Conservation (phyloP, 2,329 filamentous ascomycete genomes). For the Exophiala viscosa region DNA sequence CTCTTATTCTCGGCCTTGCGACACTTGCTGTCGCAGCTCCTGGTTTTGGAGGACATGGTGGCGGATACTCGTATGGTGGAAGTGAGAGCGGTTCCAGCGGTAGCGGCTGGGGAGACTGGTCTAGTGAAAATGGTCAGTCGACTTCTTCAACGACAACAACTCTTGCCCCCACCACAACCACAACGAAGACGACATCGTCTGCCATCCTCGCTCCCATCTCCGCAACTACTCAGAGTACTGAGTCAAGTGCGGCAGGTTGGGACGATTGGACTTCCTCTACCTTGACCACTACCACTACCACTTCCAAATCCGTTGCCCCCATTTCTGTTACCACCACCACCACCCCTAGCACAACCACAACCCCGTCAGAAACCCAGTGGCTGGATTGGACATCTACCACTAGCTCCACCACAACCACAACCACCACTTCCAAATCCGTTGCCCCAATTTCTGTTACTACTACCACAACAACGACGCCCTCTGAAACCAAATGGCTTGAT, state of each 20-base stretch:
- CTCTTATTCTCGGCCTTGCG: slow-evolving; percentile 23
- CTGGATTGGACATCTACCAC: background rate
- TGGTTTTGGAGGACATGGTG: slow-evolving; percentile 11
- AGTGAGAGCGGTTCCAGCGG: slow-evolving; percentile 6
- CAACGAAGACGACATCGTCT: slow-evolving; percentile 8
- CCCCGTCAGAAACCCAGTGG: background rate
- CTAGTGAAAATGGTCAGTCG: slow-evolving; percentile 11
- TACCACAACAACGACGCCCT: slow-evolving; percentile 4
- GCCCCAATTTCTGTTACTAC: background rate
- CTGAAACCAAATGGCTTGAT: slow-evolving; percentile 11
- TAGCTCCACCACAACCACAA: background rate
- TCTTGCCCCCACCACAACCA: slow-evolving; percentile 1
- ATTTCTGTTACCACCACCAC: slow-evolving; percentile 2
- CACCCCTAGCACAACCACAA: background rate
- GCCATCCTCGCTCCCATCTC: slow-evolving; percentile 5
- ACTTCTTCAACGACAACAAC: slow-evolving; percentile 8
- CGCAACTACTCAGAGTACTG: background rate
- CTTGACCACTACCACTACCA: slow-evolving; percentile 4
- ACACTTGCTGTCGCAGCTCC: slow-evolving; percentile 24
- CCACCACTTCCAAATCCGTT: slow-evolving; percentile 2
- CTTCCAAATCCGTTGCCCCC: slow-evolving; percentile 3
- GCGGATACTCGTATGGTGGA: slow-evolving; percentile 18
- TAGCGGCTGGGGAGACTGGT: slow-evolving; percentile 20
- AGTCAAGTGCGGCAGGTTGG: slow-evolving; percentile 6
- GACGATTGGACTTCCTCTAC: background rate